Conservation (phyloP, 306 rosid species). For the Prunus kanzakura region DNA sequence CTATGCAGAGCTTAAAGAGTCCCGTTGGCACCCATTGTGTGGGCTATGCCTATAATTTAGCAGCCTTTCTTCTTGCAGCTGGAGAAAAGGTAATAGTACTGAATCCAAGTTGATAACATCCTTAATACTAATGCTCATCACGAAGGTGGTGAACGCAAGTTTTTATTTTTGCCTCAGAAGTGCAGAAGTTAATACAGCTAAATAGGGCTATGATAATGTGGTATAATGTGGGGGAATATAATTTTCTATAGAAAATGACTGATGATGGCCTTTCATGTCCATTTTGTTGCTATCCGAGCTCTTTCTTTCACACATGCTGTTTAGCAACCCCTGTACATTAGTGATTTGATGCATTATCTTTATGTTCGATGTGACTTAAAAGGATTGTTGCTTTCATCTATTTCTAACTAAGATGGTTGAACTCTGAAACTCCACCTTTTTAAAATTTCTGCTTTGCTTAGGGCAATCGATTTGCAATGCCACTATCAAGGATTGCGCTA, state of each 20-base stretch:
- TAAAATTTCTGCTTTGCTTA: conserved; percentile 22
- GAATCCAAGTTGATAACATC: not conserved
- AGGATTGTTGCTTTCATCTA: not conserved
- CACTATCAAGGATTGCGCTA: conserved; percentile 74
- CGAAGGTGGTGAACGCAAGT: not conserved
- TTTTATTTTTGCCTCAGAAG: not conserved
- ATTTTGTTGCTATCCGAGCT: not conserved
- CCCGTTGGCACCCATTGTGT: conserved; percentile 82
- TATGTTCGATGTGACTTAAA: not conserved
- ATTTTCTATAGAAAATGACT: not conserved
- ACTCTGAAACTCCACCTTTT: not conserved
- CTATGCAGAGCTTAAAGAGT: conserved; percentile 87
- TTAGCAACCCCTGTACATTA: not conserved
- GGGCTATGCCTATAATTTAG: conserved; percentile 75
- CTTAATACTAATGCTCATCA: not conserved
- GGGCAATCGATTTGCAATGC: conserved; percentile 86
- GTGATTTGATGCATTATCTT: not conserved
- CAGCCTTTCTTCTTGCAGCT: conserved; percentile 85
- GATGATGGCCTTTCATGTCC: not conserved
- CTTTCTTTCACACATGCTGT: not conserved
- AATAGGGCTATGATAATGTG: not conserved
- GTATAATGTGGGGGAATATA: not conserved
- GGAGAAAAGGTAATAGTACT: conserved; percentile 73
- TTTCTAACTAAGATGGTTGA: conserved; percentile 12
- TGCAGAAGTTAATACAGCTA: not conserved